Percentiles rank a stretch among this genome's conserved stretches.
Conservation (phyloP, 2,329 filamentous ascomycete genomes). For the Biscogniauxia sp. region DNA sequence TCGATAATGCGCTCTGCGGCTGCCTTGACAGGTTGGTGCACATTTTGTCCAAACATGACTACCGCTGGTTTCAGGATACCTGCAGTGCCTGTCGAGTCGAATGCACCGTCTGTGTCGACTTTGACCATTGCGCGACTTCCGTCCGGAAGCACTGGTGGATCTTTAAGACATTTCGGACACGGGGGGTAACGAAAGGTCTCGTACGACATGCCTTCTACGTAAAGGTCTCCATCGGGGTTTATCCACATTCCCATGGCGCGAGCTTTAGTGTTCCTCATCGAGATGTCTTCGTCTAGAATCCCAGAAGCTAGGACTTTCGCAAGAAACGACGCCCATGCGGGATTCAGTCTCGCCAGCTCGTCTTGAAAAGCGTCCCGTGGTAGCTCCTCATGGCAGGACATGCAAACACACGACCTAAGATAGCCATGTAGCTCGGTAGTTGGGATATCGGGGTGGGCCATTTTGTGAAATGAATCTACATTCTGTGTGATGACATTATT, state of each 20-base stretch:
- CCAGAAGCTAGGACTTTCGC: constrained; percentile 68
- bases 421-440: constrained; percentile 92
- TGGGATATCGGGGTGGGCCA: constrained; percentile 69
- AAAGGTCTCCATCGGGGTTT: constrained; percentile 94
- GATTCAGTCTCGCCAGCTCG: constrained; percentile 75
- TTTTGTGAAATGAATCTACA: constrained; percentile 88
- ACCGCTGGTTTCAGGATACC: constrained; percentile 91
- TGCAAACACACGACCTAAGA: constrained; percentile 76
- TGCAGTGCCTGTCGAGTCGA: constrained; percentile 61
- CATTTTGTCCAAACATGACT: constrained; percentile 94
- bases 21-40: constrained; percentile 64
- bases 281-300: constrained; percentile 75
- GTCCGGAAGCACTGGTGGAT: constrained; percentile 56
- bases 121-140: constrained; percentile 59
- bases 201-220: constrained; percentile 83
- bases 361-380: constrained; percentile 73
- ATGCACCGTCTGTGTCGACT: constrained; percentile 78
- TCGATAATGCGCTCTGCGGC: constrained; percentile 81
- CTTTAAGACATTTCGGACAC: constrained; percentile 74
- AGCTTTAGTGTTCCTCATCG: constrained; percentile 52
- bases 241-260: constrained; percentile 69
- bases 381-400: constrained; percentile 71
- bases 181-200: constrained; percentile 87
- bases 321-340: constrained; percentile 78
- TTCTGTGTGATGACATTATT: constrained; percentile 87